Conservation (phyloP, 208 protist species). For the Acanthamoeba royreba region DNA sequence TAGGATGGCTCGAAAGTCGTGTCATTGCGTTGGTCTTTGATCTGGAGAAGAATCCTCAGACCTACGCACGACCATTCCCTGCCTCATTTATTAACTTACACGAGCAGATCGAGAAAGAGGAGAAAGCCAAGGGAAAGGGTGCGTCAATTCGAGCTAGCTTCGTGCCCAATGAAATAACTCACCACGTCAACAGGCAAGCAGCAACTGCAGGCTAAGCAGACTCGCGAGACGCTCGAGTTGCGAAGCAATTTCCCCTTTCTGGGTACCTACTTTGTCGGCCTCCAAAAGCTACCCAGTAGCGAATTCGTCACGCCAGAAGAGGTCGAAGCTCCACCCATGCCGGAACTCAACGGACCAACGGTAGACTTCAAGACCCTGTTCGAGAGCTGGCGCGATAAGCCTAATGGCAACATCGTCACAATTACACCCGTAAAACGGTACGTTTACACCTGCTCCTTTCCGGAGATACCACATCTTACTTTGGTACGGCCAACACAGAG, state of each 20-base stretch:
- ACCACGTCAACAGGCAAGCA: neutral
- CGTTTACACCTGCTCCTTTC: too few relatives aligned
- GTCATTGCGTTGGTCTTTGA: neutral
- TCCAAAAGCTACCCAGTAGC: neutral
- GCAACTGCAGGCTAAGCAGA: neutral
- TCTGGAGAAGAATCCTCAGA: constrained; percentile 23
- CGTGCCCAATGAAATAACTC: neutral
- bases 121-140: neutral
- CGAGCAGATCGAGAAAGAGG: neutral
- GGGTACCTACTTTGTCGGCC: neutral
- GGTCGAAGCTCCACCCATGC: neutral
- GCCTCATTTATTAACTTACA: neutral
- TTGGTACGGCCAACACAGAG: neutral
- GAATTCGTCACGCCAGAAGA: neutral
- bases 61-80: constrained; percentile 21
- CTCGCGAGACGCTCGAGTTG: neutral
- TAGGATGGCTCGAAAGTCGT: neutral
- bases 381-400: constrained; percentile 5
- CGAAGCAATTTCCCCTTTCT: constrained; percentile 32
- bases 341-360: neutral
- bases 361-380: neutral
- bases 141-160: too few relatives aligned
- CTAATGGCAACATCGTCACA: constrained; percentile 15
- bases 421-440: neutral
- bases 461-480: too few relatives aligned